phyloP scores from a whole-genome alignment of 768 basidiomycete species.

The Lactifluus subvellereus region DNA sequence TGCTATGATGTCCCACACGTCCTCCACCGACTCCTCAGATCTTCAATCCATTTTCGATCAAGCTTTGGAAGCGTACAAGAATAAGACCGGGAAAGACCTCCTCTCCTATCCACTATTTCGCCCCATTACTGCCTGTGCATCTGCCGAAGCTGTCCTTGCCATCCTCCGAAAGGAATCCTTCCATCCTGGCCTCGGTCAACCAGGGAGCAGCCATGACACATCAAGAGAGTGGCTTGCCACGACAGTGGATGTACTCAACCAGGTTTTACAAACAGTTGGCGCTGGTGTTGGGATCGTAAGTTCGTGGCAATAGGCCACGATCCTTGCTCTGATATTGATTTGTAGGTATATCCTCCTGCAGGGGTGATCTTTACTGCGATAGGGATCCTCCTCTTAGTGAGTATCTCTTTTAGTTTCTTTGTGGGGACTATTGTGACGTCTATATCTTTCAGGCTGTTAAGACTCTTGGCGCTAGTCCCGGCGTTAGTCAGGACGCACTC shows the following conservation, averaged over 20 bases:
- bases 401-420: background rate
- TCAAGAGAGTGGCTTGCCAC: background rate
- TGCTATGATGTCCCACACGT: background rate
- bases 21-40: background rate
- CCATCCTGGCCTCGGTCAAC: background rate
- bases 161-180: background rate
- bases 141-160: background rate
- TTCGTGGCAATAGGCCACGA: background rate
- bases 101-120: background rate
- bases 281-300: background rate
- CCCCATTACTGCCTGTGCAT: background rate
- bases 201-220: background rate
- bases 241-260: background rate
- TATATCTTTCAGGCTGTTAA: background rate
- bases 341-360: conserved; percentile 1
- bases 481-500: background rate
- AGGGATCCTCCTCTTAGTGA: background rate
- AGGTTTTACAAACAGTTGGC: background rate
- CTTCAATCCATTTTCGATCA: background rate
- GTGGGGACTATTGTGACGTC: background rate
- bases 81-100: conserved; percentile 2
- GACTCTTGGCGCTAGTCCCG: background rate
- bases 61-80: background rate
- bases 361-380: background rate
- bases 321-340: background rate